A percentile compares a stretch with the other conserved stretches of the same genome.
Conservation (phyloP, 306 rosid species). For the Sechiopsis laciniata region DNA sequence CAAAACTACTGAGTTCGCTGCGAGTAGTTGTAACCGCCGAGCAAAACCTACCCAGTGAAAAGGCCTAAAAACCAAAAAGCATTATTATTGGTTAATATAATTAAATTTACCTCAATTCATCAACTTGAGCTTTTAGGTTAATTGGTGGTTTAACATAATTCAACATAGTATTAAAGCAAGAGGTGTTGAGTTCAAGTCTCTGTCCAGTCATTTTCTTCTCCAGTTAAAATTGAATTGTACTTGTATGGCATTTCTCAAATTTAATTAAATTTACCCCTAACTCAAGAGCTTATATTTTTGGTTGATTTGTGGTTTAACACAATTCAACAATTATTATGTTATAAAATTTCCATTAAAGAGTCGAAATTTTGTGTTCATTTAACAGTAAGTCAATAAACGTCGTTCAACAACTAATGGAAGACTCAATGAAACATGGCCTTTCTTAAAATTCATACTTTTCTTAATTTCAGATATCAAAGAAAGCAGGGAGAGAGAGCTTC, state of each 20-base stretch:
- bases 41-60: slow-evolving; percentile 61
- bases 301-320: too few species aligned
- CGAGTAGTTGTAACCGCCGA: slow-evolving; percentile 53
- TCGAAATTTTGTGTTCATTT: slow-evolving; percentile 22
- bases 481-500: slow-evolving; percentile 24
- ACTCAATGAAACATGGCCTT: slow-evolving; percentile 3
- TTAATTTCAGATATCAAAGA: slow-evolving; percentile 19
- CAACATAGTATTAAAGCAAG: too few species aligned
- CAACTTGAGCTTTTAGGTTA: too few species aligned
- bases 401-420: not conserved
- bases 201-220: too few species aligned
- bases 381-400: not conserved
- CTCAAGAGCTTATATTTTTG: too few species aligned
- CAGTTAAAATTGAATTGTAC: too few species aligned
- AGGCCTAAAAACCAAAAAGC: slow-evolving; percentile 52
- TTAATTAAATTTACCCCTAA: too few species aligned
- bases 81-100: not conserved
- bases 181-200: too few species aligned
- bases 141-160: too few species aligned
- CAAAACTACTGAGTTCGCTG: slow-evolving; percentile 57
- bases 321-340: not conserved
- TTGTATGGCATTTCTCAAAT: too few species aligned
- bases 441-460: not conserved
- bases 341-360: slow-evolving; percentile 19
- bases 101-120: too few species aligned